Evolutionary conservation across 2,329 filamentous ascomycete genomes (phyloP).

Genomic region (Domatiomyces globalis): DNA sequence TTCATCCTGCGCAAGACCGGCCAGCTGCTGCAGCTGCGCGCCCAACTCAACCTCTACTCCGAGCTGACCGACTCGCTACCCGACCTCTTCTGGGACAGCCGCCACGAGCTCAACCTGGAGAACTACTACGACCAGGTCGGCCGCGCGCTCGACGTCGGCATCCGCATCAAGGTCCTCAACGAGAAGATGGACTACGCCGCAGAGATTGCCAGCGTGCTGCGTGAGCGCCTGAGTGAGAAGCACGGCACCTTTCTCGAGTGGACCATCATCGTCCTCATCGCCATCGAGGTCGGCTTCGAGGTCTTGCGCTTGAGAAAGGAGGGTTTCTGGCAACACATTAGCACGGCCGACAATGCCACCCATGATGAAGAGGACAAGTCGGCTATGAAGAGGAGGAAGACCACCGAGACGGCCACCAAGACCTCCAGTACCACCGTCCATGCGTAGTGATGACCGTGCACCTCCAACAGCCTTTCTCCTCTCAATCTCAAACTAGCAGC

Average conservation of each 20-base stretch:
- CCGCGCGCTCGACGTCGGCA: slow-evolving; percentile 74
- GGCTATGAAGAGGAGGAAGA: background rate
- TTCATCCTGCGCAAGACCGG: slow-evolving; percentile 91
- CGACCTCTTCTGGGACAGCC: slow-evolving; percentile 91
- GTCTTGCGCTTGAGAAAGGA: slow-evolving; percentile 59
- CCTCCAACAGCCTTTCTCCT: background rate
- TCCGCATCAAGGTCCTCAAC: slow-evolving; percentile 80
- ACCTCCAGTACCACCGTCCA: background rate
- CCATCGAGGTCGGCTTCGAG: slow-evolving; percentile 83
- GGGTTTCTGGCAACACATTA: slow-evolving; percentile 20
- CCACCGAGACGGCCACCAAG: no score
- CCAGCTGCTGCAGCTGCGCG: slow-evolving; percentile 74
- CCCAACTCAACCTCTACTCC: slow-evolving; percentile 90
- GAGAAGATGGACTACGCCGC: slow-evolving; percentile 97
- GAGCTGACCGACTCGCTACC: slow-evolving; percentile 90
- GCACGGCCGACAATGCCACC: background rate
- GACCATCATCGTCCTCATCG: slow-evolving; percentile 90
- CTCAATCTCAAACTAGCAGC: background rate
- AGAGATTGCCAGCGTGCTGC: slow-evolving; percentile 78
- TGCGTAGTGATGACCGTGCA: background rate
- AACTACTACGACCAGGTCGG: slow-evolving; percentile 93
- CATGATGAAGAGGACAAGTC: background rate
- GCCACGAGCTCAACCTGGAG: slow-evolving; percentile 77
- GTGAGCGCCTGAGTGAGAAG: slow-evolving; percentile 80
- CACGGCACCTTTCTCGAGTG: slow-evolving; percentile 79